These are phyloP conservation scores for Globisporangium barbulae DNA, from an alignment of 352 stramenopile species.

Conservation along the genomic window DNA sequence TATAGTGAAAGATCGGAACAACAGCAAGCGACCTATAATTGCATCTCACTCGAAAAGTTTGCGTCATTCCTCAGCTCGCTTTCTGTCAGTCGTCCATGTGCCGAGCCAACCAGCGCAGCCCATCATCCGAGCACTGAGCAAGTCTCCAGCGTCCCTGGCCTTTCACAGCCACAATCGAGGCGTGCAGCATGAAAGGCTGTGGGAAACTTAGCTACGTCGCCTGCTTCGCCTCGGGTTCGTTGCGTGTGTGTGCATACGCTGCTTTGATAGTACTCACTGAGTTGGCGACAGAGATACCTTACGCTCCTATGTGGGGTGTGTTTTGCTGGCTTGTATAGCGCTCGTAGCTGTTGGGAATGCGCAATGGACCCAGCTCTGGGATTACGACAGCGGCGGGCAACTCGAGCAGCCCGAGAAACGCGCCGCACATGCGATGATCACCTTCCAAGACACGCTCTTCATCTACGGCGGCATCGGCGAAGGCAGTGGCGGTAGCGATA, in stretches of 20 bases:
- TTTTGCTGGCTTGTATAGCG: not conserved
- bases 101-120: not conserved
- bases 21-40: conserved; percentile 1
- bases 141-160: not conserved
- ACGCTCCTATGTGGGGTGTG: not conserved
- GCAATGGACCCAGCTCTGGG: conserved; percentile 58
- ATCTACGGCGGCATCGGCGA: conserved; percentile 58
- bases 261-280: not conserved
- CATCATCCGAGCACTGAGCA: conserved; percentile 2
- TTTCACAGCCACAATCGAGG: not conserved
- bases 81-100: conserved; percentile 5
- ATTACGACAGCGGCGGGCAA: conserved; percentile 15
- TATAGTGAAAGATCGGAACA: not conserved
- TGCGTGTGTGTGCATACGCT: not conserved
- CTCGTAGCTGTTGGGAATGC: conserved; percentile 9
- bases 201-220: not conserved
- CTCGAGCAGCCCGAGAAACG: conserved; percentile 39
- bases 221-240: not conserved
- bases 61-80: not conserved
- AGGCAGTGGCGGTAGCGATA: conserved; percentile 21
- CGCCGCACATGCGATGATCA: conserved; percentile 47
- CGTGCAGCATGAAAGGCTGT: not conserved
- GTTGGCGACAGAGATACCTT: not conserved
- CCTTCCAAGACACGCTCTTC: conserved; percentile 52
- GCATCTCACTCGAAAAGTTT: not conserved